A percentile compares a stretch with the other conserved stretches of the same genome.
Evolutionary conservation across 2,329 filamentous ascomycete species (phyloP).

Genomic region (Colletotrichum godetiae): DNA sequence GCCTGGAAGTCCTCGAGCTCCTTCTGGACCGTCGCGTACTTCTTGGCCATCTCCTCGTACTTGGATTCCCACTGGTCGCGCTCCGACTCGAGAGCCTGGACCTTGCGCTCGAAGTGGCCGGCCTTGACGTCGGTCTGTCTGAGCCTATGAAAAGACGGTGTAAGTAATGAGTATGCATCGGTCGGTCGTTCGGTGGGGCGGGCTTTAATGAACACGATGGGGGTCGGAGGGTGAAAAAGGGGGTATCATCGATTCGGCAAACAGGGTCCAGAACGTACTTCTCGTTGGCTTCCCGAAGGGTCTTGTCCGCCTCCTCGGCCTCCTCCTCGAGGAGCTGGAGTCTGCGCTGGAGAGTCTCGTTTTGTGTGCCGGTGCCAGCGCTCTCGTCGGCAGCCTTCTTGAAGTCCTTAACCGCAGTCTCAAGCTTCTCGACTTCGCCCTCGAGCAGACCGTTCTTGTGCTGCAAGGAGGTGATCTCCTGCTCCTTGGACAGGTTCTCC

Average conservation of each 20-base stretch:
- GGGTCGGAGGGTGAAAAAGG: slow-evolving; percentile 7
- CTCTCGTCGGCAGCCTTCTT: slow-evolving; percentile 90
- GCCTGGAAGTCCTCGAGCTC: slow-evolving; percentile 90
- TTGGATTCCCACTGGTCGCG: slow-evolving; percentile 96
- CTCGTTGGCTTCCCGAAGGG: slow-evolving; percentile 95
- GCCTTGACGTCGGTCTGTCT: slow-evolving; percentile 99
- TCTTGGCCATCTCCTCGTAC: slow-evolving; percentile 97
- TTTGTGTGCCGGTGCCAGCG: slow-evolving; percentile 85
- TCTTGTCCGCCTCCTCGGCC: slow-evolving; percentile 96
- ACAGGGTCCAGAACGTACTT: slow-evolving; percentile 74
- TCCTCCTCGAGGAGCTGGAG: slow-evolving; percentile 98
- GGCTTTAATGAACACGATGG: slow-evolving; percentile 26
- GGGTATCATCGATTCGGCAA: slow-evolving; percentile 24
- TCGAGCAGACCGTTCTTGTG: slow-evolving; percentile 97
- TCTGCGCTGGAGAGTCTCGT: slow-evolving; percentile 91
- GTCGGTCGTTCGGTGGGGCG: slow-evolving; percentile 21
- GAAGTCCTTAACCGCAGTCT: slow-evolving; percentile 82
- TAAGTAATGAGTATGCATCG: slow-evolving; percentile 31
- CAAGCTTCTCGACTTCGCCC: slow-evolving; percentile 91
- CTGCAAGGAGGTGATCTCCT: slow-evolving; percentile 95
- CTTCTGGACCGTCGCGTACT: slow-evolving; percentile 85
- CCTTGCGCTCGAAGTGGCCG: slow-evolving; percentile 99
- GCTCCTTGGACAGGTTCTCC: slow-evolving; percentile 95
- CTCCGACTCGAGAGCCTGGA: slow-evolving; percentile 92
- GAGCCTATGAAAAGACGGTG: slow-evolving; percentile 70